Evolutionary conservation across 129 eudicot species (phyloP).

Genomic region (Chrysanthemum lavandulifolium): DNA sequence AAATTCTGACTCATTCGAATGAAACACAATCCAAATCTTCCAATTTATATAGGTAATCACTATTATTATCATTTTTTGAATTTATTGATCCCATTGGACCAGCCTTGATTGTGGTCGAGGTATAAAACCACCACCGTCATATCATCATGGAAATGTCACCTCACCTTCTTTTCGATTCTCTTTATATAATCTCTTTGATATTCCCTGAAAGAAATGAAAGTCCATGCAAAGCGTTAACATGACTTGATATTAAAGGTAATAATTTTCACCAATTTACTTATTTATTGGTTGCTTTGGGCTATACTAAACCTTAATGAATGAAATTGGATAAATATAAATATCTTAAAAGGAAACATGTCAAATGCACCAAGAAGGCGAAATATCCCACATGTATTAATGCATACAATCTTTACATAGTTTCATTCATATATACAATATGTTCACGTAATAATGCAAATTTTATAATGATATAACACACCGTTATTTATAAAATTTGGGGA

Average conservation of each 20-base stretch:
- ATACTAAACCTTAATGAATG: not conserved
- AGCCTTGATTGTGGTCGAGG: slow-evolving; percentile 50
- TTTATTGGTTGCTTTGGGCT: not conserved
- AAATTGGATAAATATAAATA: not conserved
- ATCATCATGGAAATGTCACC: slow-evolving; percentile 80
- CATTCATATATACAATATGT: not conserved
- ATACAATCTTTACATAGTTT: not conserved
- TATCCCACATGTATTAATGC: not conserved
- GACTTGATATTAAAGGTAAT: not conserved
- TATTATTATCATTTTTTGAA: slow-evolving; percentile 25
- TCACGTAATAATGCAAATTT: not conserved
- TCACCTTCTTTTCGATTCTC: slow-evolving; percentile 61
- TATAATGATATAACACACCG: not conserved
- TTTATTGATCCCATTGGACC: slow-evolving; percentile 33
- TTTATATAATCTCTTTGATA: slow-evolving; percentile 66
- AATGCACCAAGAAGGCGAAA: not conserved
- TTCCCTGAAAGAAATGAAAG: slow-evolving; percentile 49
- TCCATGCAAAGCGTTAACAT: slow-evolving; percentile 1
- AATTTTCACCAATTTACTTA: not conserved
- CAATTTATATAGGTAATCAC: slow-evolving; percentile 22
- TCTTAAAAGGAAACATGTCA: not conserved
- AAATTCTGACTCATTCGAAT: too few relatives aligned
- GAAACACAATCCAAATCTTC: too few relatives aligned
- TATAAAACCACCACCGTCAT: slow-evolving; percentile 67
- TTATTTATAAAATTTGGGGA: not conserved